These are phyloP conservation scores for Rhexocercosporidium sp. DNA, from an alignment of 2,329 filamentous ascomycete genomes.

Conservation along the genomic window DNA sequence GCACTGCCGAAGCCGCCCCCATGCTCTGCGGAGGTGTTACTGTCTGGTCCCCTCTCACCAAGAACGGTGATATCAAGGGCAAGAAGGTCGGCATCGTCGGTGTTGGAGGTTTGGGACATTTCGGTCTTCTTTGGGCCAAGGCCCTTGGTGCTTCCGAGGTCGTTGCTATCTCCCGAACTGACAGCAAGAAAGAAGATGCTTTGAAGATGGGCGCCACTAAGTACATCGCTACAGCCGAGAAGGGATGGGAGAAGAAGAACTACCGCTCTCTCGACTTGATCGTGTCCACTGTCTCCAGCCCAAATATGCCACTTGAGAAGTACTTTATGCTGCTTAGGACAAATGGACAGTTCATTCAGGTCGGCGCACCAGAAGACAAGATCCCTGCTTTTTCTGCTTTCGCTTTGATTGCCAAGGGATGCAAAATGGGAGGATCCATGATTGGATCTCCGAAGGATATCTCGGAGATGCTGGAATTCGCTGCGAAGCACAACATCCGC, in stretches of 20 bases:
- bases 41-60: constrained; percentile 69
- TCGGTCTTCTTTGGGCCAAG: constrained; percentile 72
- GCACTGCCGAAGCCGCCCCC: constrained; percentile 60
- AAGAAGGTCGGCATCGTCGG: constrained; percentile 75
- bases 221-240: constrained; percentile 58
- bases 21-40: constrained; percentile 83
- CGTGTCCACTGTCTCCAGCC: constrained; percentile 60
- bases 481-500: constrained; percentile 61
- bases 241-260: constrained; percentile 64
- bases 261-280: constrained; percentile 60
- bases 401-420: constrained; percentile 60
- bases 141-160: constrained; percentile 72
- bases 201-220: constrained; percentile 64
- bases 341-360: constrained; percentile 66
- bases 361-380: constrained; percentile 68
- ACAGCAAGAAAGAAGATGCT: constrained; percentile 63
- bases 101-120: constrained; percentile 75
- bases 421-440: constrained; percentile 50
- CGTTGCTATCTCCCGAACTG: constrained; percentile 66
- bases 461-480: constrained; percentile 64
- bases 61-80: constrained; percentile 71
- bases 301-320: constrained; percentile 64
- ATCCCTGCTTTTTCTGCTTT: constrained; percentile 59
- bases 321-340: constrained; percentile 66
- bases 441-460: constrained; percentile 56